Base-by-base conservation (phyloP, 2,329 filamentous ascomycete genomes). In the Colletotrichum kahawae region DNA sequence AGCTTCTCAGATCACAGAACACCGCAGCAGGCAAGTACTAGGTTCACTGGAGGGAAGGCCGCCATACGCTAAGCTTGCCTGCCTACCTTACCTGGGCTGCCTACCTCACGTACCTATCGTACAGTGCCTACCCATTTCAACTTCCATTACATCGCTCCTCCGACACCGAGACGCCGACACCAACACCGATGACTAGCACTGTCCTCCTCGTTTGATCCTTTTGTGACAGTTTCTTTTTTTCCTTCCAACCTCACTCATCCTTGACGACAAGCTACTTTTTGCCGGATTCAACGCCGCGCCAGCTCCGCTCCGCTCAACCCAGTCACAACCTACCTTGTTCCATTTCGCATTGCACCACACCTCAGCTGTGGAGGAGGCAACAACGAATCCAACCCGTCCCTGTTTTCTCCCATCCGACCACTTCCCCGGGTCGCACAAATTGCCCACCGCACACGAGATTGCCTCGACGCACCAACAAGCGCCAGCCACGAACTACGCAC, bases 301-400 rank as follows among this genome's bases (percentile, higher is more conserved):
- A 63, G 64, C 57, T 70, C 67, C 62, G 71, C 67, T 74, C 60
- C 62, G 67, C 68, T 24, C 62, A 59, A 29, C 51, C 65, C 21
- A 51, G 43, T 51, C n/a, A 51, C 43, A n/a, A 51, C 57, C 62
- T 65, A 48, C 38, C 27, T 65, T 29, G 27, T 24, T 65, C 38
- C 62, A 59, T 70, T 71, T 48, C 54, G 43, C 48, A 70, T 24
- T 62, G 43, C 48, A 70, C 21, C 36, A 67, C 36, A 74, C 36
- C 38, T 64, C 68, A 48, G 43, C 31, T 51, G 68, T 34, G 69
- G 70, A 75, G 57, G 73, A 75, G 73, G 51, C 67, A 74, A 74
- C 69, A 75, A 73, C 73, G 38, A 27, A 43, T 29, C 31, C 64
- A 34, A 68, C 56, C 57, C 12, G 43, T 21, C 43, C 43, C 70